These are phyloP conservation scores for Funneliformis caledonium DNA, from an alignment of 371 early-diverging fungal species.

Conservation along the genomic window DNA sequence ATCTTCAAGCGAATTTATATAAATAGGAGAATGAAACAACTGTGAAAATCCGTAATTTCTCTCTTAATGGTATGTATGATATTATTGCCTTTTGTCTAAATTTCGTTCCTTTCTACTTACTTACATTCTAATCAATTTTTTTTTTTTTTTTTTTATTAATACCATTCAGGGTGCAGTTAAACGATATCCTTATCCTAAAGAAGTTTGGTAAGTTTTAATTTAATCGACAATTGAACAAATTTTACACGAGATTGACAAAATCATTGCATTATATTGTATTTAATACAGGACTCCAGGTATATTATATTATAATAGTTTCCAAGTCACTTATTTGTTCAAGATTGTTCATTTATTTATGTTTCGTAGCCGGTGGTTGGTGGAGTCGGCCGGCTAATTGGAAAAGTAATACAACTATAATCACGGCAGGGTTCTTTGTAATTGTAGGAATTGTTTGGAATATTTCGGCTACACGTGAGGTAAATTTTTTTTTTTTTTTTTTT, in stretches of 20 bases:
- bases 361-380: conserved; percentile 42
- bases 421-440: conserved; percentile 13
- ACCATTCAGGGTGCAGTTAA: conserved; percentile 46
- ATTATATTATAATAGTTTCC: not conserved
- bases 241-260: not conserved
- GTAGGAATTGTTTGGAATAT: conserved; percentile 34
- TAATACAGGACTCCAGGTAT: conserved; percentile 32
- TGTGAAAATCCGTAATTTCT: too few relatives aligned
- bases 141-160: too few relatives aligned
- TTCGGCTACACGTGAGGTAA: conserved; percentile 38
- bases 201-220: conserved; percentile 40
- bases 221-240: not conserved
- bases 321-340: too few relatives aligned
- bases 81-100: not conserved
- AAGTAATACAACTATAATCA: conserved; percentile 36
- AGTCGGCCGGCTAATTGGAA: conserved; percentile 38
- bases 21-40: too few relatives aligned
- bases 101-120: too few relatives aligned
- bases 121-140: too few relatives aligned
- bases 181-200: conserved; percentile 43
- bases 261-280: not conserved
- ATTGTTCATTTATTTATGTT: not conserved
- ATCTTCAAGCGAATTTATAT: not conserved
- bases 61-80: not conserved
- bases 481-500: not conserved